A percentile compares a stretch with the other conserved stretches of the same genome.
phyloP scores from a whole-genome alignment of 2,329 filamentous ascomycete genomes.

The Sporothrix variecibatus region DNA sequence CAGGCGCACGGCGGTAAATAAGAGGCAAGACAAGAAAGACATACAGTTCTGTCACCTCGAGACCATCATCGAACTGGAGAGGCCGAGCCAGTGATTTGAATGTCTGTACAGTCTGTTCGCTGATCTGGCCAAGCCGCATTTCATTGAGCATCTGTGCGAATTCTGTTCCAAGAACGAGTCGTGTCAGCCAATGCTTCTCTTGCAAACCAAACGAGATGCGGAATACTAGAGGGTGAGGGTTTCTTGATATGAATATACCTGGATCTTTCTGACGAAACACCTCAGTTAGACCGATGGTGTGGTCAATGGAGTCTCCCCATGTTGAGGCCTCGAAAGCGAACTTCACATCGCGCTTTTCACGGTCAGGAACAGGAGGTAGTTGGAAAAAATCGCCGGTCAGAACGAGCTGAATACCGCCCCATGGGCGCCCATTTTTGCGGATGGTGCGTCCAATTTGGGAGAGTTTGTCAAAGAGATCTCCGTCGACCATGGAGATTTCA shows the following conservation, averaged over 20 bases:
- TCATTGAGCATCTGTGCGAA: constrained; percentile 97
- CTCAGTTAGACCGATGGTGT: constrained; percentile 92
- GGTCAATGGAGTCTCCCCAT: constrained; percentile 89
- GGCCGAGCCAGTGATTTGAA: constrained; percentile 75
- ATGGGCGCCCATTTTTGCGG: constrained; percentile 86
- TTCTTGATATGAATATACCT: constrained; percentile 40
- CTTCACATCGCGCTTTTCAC: constrained; percentile 67
- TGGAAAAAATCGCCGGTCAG: constrained; percentile 99
- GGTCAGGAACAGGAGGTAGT: constrained; percentile 86
- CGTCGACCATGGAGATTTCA: constrained; percentile 98
- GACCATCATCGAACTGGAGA: constrained; percentile 69
- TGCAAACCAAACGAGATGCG: constrained; percentile 34
- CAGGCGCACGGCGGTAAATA: too few relatives aligned
- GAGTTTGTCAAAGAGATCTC: constrained; percentile 93
- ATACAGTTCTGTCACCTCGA: constrained; percentile 87
- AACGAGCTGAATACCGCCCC: constrained; percentile 93
- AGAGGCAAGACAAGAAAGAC: constrained; percentile 43
- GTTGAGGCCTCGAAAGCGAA: constrained; percentile 93
- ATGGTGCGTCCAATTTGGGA: constrained; percentile 82
- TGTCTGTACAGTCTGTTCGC: constrained; percentile 69
- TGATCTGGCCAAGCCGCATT: constrained; percentile 87
- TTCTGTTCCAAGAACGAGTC: constrained; percentile 42
- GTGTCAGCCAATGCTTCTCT: background rate
- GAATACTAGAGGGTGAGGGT: background rate
- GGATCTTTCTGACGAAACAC: constrained; percentile 94